phyloP scores from a whole-genome alignment of 148 eudicot genomes.

The Salicornia ramosissima region DNA sequence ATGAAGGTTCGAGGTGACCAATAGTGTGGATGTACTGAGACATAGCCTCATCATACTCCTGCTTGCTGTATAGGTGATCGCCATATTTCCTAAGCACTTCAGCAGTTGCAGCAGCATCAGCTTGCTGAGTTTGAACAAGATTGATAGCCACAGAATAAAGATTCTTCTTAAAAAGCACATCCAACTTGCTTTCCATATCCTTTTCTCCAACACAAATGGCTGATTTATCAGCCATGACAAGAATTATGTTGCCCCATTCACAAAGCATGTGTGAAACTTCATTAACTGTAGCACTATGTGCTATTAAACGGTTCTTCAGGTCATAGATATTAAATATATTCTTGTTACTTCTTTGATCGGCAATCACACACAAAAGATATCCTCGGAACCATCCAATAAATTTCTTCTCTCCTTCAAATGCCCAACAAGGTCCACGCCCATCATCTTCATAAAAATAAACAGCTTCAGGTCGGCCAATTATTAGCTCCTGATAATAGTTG shows the following conservation, averaged over 20 bases:
- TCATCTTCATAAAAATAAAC: constrained; percentile 90
- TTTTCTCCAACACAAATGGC: constrained; percentile 84
- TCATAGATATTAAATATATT: constrained; percentile 84
- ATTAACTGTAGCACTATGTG: constrained; percentile 62
- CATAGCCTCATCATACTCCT: constrained; percentile 93
- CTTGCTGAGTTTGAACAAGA: constrained; percentile 95
- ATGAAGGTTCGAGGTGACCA: constrained; percentile 95
- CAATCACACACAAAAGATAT: constrained; percentile 78
- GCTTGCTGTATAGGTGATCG: constrained; percentile 86
- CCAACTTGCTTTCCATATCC: constrained; percentile 98
- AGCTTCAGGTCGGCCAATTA: constrained; percentile 92
- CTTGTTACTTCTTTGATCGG: constrained; percentile 78
- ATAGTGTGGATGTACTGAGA: constrained; percentile 89
- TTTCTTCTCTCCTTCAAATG: constrained; percentile 95
- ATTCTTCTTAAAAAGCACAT: constrained; percentile 91
- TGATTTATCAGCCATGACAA: constrained; percentile 80
- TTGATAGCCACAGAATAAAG: constrained; percentile 94
- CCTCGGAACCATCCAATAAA: constrained; percentile 97
- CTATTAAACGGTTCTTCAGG: constrained; percentile 82
- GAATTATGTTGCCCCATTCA: constrained; percentile 97
- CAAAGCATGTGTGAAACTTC: constrained; percentile 93
- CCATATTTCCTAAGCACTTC: constrained; percentile 96
- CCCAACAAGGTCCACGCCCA: constrained; percentile 99
- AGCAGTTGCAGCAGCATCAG: constrained; percentile 99
- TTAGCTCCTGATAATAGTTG: constrained; percentile 61